Percentiles rank a stretch among this genome's conserved stretches.
These are phyloP conservation scores for Wolfiporia cocos DNA, from an alignment of 1,284 basidiomycete species.

Conservation along the genomic window DNA sequence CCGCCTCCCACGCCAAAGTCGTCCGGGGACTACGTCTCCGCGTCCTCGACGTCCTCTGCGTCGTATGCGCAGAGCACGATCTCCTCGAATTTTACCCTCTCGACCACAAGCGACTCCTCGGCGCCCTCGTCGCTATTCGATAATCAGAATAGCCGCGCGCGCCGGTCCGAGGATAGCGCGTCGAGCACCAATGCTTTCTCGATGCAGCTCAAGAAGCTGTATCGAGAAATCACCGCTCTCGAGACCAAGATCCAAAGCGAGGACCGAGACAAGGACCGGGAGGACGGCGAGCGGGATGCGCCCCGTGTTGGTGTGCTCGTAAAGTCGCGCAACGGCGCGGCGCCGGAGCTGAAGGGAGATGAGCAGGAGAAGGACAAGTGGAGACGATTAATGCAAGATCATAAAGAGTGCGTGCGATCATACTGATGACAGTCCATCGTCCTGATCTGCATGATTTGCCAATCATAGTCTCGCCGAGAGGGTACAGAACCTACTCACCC, in stretches of 20 bases:
- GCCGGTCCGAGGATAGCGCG: slow-evolving; percentile 42
- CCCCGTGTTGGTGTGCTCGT: slow-evolving; percentile 40
- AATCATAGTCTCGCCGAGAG: slow-evolving; percentile 72
- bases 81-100: slow-evolving; percentile 71
- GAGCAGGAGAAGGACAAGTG: slow-evolving; percentile 61
- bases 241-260: slow-evolving; percentile 71
- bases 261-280: slow-evolving; percentile 46
- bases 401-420: slow-evolving; percentile 52
- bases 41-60: slow-evolving; percentile 65
- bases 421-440: slow-evolving; percentile 1
- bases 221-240: slow-evolving; percentile 66
- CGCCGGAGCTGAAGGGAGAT: slow-evolving; percentile 20
- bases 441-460: slow-evolving; percentile 1
- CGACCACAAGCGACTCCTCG: slow-evolving; percentile 73
- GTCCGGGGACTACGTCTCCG: slow-evolving; percentile 64
- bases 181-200: slow-evolving; percentile 67
- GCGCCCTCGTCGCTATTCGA: slow-evolving; percentile 62
- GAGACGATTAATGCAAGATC: slow-evolving; percentile 57
- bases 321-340: slow-evolving; percentile 32
- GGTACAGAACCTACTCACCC: slow-evolving; percentile 83
- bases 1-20: slow-evolving; percentile 49
- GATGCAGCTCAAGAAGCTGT: slow-evolving; percentile 73
- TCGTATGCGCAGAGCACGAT: slow-evolving; percentile 62
- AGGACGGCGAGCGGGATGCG: slow-evolving; percentile 28
- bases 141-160: slow-evolving; percentile 19